Base-by-base conservation (phyloP, 192 early-diverging fungal species). In the Backusella mclennaniae region DNA sequence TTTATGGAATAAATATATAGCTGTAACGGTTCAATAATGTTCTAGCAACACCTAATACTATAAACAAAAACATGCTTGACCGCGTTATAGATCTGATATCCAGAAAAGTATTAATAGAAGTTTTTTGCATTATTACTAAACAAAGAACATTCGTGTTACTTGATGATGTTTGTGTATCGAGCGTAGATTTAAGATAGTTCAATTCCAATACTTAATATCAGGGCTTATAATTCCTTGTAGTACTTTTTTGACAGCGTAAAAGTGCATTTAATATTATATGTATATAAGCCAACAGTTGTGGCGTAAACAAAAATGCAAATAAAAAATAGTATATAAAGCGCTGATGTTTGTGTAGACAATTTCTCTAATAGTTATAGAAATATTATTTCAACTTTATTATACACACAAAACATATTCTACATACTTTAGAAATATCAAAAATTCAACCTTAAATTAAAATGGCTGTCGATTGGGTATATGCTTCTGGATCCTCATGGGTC, bases 381-480 rank as follows among this genome's bases (percentile, higher is more conserved):
- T 21, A 21, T 9, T 21, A 21, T 21, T 56, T 56, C 53, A 56
- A 1, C 53, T 56, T 56, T 9, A n/a, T 26, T 21, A 21, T 56
- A 21, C n/a, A 44, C 42, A 17, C 42, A 44, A 44, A 44, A 44
- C 42, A 44, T 8, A 56, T 21, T 56, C n/a, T 53, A 53, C n/a
- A 53, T 53, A 19, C n/a, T 53, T 21, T 44, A 44, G 15, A 44
- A 44, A 53, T 21, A 21, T 21, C 23, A 56, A 9, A 56, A 56
- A 56, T 56, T 56, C 42, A 56, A 23, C 11, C 26, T 21, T 56
- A 56, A 9, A 56, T 56, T 21, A 69, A 69, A 69, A 69, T 59
- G 73, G 23, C 63, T 33, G 52, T 52, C 26, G 63, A 41, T 56
- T 74, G 73, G 73, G 73, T 74, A 39, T 74, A 74, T 35, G 46